phyloP scores from a whole-genome alignment of 2,329 filamentous ascomycete genomes.

The Pyrenochaeta sp. region DNA sequence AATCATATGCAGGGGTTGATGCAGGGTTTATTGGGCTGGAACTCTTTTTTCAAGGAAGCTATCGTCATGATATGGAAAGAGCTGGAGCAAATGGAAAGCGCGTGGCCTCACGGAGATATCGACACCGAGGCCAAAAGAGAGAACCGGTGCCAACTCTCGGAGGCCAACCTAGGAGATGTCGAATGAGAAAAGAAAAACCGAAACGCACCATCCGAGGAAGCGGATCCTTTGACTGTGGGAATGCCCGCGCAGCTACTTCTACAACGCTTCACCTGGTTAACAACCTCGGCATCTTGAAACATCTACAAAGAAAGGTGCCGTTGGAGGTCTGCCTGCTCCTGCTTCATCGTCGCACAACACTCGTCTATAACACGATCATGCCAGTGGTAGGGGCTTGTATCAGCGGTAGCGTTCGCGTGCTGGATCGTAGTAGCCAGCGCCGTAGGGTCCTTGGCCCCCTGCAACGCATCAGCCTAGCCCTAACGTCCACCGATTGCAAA shows the following conservation, averaged over 20 bases:
- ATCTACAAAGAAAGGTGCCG: constrained; percentile 28
- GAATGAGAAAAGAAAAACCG: not conserved
- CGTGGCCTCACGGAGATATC: not conserved
- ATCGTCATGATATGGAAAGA: not conserved
- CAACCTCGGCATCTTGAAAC: constrained; percentile 13
- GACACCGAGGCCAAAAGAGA: not conserved
- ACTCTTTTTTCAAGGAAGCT: not conserved
- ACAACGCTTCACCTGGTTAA: constrained; percentile 5
- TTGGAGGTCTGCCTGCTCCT: not conserved
- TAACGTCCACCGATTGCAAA: not conserved
- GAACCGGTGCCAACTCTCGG: not conserved
- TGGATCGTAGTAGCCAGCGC: constrained; percentile 33
- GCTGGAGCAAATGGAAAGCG: not conserved
- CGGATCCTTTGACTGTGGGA: constrained; percentile 7
- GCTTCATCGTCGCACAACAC: not conserved
- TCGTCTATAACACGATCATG: not conserved
- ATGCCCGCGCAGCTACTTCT: constrained; percentile 14
- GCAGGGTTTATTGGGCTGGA: not conserved
- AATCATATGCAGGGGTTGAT: not conserved
- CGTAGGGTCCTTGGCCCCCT: constrained; percentile 11
- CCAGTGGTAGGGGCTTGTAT: not conserved
- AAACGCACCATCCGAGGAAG: constrained; percentile 8
- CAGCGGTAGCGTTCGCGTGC: constrained; percentile 30
- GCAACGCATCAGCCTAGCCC: constrained; percentile 4
- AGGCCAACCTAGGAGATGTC: not conserved